phyloP scores from a whole-genome alignment of 176 grass and related monocot genomes.

The Musa schizocarpa region DNA sequence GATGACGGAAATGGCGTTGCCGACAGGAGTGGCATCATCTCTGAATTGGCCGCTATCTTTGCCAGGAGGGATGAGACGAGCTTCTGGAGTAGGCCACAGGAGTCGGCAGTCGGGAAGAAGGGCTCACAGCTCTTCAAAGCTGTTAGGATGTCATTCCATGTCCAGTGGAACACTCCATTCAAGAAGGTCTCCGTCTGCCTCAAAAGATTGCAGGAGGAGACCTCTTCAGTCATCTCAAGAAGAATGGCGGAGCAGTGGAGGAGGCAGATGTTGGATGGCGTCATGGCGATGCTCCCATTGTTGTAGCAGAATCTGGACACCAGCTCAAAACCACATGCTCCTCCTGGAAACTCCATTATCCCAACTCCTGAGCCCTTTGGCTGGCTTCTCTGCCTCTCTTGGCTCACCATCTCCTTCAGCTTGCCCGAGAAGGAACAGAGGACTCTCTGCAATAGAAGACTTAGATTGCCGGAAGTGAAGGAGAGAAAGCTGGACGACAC shows the following conservation, averaged over 20 bases:
- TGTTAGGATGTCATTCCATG: conserved; percentile 52
- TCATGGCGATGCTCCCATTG: conserved; percentile 49
- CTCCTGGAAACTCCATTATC: conserved; percentile 59
- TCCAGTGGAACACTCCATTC: conserved; percentile 66
- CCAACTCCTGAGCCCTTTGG: conserved; percentile 14
- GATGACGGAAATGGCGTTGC: conserved; percentile 34
- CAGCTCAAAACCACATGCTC: conserved; percentile 70
- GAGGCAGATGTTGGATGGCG: conserved; percentile 48
- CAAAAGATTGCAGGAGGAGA: conserved; percentile 61
- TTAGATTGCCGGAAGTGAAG: not conserved
- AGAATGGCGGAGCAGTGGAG: conserved; percentile 56
- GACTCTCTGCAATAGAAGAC: conserved; percentile 34
- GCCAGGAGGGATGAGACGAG: conserved; percentile 58
- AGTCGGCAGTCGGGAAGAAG: conserved; percentile 27
- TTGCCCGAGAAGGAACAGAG: conserved; percentile 66
- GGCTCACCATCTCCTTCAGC: conserved; percentile 47
- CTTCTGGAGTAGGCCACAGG: conserved; percentile 37
- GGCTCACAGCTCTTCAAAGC: conserved; percentile 57
- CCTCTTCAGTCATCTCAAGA: conserved; percentile 80
- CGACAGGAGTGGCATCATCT: conserved; percentile 24
- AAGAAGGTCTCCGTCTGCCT: conserved; percentile 52
- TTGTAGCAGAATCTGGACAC: conserved; percentile 73
- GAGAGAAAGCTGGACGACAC: not conserved
- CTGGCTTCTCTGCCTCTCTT: conserved; percentile 33
- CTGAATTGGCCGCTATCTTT: conserved; percentile 49